Evolutionary conservation across 2,329 filamentous ascomycete species (phyloP), one percentile per base, ranked within the genome.

Genomic region (Colletotrichum graminicola): DNA sequence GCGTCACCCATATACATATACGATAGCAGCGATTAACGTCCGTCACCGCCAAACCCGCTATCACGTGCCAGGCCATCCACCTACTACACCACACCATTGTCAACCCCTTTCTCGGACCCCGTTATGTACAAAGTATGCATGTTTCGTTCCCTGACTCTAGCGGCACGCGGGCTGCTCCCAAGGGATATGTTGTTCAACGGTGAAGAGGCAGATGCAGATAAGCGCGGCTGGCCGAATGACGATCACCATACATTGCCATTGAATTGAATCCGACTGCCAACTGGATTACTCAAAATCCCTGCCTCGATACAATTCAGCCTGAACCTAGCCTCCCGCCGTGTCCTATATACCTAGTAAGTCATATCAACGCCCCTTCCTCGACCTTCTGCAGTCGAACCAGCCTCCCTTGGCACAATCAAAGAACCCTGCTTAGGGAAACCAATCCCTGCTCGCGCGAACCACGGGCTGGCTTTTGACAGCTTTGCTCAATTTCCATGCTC

Each of bases 381-480:
- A 52, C 64, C 34, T 34, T 51, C 36, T 32, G 18, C 52, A 21
- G 39, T 63, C 64, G 39, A 68, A 68, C 67, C 59, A 71, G 43
- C 59, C n/a, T 55, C 32, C 52, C 68, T 71, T 71, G 65, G 68
- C 65, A 51, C 61, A 71, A 71, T 71, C 55, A 68, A 18, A 68
- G 45, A 71, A 51, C 65, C 68, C 52, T 68, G 68, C 21, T 54
- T 52, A 55, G 32, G 59, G 41, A 41, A 71, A 60, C 56, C 43
- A 49, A 68, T 68, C 54, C 65, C 61, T 45, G 65, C 45, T 45
- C 14, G 23, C 32, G 47, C 39, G 26, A 41, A 54, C 52, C 64
- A 62, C 41, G 21, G 43, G 61, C n/a, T 59, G 57, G 45, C 29
- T 29, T 41, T 52, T 62, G 45, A 18, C 60, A 62, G 67, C 56